Evolutionary conservation across 305 asterid genomes (phyloP).

Genomic region (Fraxinus baroniana): DNA sequence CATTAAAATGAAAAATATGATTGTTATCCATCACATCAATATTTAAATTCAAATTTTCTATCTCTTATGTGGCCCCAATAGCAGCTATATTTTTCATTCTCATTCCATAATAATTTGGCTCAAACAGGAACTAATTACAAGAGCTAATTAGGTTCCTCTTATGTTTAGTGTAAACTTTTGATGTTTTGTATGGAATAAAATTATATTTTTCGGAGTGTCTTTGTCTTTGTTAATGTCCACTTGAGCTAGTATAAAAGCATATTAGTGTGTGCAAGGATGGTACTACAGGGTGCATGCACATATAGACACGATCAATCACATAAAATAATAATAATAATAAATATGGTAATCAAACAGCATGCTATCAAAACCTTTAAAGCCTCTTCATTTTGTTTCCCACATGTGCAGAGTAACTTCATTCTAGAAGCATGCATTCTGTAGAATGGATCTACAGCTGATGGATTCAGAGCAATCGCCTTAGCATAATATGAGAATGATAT

Average conservation of each 20-base stretch:
- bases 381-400: conserved; percentile 67
- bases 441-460: conserved; percentile 96
- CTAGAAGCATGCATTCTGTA: conserved; percentile 99
- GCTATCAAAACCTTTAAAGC: conserved; percentile 65
- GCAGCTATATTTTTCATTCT: too few relatives aligned
- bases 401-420: conserved; percentile 76
- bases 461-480: conserved; percentile 82
- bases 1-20: too few relatives aligned
- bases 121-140: background rate
- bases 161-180: background rate
- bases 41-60: too few relatives aligned
- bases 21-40: too few relatives aligned
- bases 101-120: too few relatives aligned
- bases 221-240: conserved; percentile 10
- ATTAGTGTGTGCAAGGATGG: background rate
- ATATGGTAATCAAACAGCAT: conserved; percentile 16
- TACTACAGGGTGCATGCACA: conserved; percentile 9
- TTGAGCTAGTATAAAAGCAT: conserved; percentile 11
- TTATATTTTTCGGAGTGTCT: conserved; percentile 17
- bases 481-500: conserved; percentile 74
- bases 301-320: conserved; percentile 4
- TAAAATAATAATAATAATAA: background rate
- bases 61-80: too few relatives aligned
- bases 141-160: background rate
- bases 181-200: background rate